These are phyloP conservation scores for Verbascum thapsus DNA, from an alignment of 257 asterid genomes.

Conservation along the genomic window DNA sequence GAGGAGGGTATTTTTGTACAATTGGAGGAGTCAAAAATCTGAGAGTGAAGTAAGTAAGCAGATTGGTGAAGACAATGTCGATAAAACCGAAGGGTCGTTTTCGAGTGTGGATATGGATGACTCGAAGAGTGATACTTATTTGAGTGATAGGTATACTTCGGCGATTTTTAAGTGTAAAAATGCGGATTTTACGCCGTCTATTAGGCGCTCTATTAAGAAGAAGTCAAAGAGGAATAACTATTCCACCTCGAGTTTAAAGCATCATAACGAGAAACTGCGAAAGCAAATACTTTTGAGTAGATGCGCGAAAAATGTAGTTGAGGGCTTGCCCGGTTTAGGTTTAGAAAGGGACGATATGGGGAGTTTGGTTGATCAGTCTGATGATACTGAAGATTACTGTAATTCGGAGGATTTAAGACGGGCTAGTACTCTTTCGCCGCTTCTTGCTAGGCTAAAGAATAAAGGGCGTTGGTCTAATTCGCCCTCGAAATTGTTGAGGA, in stretches of 20 bases:
- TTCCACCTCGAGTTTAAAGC: conserved; percentile 41
- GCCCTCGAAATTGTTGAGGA: conserved; percentile 52
- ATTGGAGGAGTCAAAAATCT: conserved; percentile 84
- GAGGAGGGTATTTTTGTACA: conserved; percentile 69
- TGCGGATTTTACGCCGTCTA: conserved; percentile 55
- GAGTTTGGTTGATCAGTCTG: conserved; percentile 72
- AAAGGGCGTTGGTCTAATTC: conserved; percentile 62
- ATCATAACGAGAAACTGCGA: conserved; percentile 53
- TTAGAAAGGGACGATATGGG: conserved; percentile 57
- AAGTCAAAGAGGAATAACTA: conserved; percentile 50
- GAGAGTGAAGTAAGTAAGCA: conserved; percentile 68
- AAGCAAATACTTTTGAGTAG: conserved; percentile 48
- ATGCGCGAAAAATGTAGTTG: conserved; percentile 41
- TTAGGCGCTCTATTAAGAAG: conserved; percentile 61
- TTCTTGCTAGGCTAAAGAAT: conserved; percentile 67
- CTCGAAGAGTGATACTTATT: conserved; percentile 75
- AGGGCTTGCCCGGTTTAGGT: conserved; percentile 44
- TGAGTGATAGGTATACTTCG: conserved; percentile 58
- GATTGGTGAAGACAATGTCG: conserved; percentile 48
- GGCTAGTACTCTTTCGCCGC: conserved; percentile 65
- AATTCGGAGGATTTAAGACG: conserved; percentile 72
- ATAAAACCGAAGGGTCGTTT: conserved; percentile 49
- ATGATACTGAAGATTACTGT: conserved; percentile 71
- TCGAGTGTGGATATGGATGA: conserved; percentile 59
- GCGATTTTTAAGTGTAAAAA: conserved; percentile 62